phyloP scores from a whole-genome alignment of 2,329 filamentous ascomycete genomes.

The Nigrospora sphaerica region DNA sequence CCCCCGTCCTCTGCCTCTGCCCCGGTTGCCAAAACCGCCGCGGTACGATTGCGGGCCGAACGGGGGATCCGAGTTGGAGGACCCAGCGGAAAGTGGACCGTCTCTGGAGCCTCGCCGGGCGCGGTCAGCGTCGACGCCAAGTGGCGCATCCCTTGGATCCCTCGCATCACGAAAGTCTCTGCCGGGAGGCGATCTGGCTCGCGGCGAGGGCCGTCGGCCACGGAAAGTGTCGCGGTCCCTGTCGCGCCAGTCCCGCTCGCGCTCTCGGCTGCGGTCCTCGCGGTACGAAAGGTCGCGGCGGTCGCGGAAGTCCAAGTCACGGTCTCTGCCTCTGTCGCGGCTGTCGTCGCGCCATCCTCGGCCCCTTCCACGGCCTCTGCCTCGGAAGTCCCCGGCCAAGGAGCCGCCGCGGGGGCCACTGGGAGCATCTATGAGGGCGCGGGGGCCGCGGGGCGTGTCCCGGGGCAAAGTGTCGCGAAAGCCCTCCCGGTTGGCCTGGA shows the following conservation, averaged over 20 bases:
- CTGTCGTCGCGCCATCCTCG: conserved; percentile 56
- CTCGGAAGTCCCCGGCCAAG: conserved; percentile 59
- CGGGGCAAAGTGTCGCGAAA: conserved; percentile 51
- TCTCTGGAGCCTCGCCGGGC: conserved; percentile 65
- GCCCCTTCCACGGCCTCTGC: conserved; percentile 49
- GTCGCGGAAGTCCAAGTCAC: conserved; percentile 53
- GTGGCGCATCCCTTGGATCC: conserved; percentile 41
- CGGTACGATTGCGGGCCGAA: conserved; percentile 48
- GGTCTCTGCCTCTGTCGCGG: conserved; percentile 50
- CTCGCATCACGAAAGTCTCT: conserved; percentile 58
- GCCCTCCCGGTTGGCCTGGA: conserved; percentile 50
- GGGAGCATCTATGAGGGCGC: conserved; percentile 66
- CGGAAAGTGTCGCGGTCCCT: conserved; percentile 48
- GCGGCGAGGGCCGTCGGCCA: conserved; percentile 54
- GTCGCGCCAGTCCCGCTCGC: conserved; percentile 43
- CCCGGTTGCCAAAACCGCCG: conserved; percentile 48
- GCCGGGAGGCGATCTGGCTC: conserved; percentile 54
- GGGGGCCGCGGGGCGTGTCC: conserved; percentile 76
- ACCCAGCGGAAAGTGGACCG: conserved; percentile 64
- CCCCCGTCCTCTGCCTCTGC: conserved; percentile 45
- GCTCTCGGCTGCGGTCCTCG: conserved; percentile 53
- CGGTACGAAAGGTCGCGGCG: conserved; percentile 44
- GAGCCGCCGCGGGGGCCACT: conserved; percentile 61
- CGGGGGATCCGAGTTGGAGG: conserved; percentile 60
- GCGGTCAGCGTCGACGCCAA: conserved; percentile 60